A percentile compares a stretch with the other conserved stretches of the same genome.
phyloP scores from a whole-genome alignment of 2,329 filamentous ascomycete genomes.

The Lecanoromycetidae sp. region DNA sequence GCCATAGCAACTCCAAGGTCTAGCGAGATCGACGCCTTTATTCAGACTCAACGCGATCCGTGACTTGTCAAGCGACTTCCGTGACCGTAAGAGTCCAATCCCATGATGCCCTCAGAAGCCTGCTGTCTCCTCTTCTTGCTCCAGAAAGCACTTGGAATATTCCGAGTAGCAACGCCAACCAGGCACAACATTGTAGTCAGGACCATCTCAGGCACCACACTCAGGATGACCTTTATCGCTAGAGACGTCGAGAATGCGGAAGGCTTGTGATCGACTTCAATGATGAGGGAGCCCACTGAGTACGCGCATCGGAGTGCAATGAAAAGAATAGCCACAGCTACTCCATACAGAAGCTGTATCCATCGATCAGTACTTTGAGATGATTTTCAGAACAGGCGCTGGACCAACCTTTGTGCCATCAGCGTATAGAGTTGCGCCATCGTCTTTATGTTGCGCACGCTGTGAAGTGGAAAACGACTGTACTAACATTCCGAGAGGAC shows the following conservation, averaged over 20 bases:
- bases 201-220: constrained; percentile 7
- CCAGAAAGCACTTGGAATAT: too few relatives aligned
- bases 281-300: neutral
- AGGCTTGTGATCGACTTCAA: neutral
- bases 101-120: too few relatives aligned
- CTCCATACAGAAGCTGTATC: neutral
- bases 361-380: neutral
- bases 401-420: neutral
- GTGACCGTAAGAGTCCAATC: too few relatives aligned
- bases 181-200: neutral
- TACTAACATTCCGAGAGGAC: too few relatives aligned
- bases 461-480: too few relatives aligned
- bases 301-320: constrained; percentile 2
- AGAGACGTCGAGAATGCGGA: constrained; percentile 1
- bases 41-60: too few relatives aligned
- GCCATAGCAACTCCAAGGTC: too few relatives aligned
- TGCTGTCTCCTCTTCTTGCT: too few relatives aligned
- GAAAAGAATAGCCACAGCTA: neutral
- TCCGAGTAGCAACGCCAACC: neutral
- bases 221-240: constrained; percentile 1
- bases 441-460: too few relatives aligned
- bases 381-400: neutral
- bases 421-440: neutral
- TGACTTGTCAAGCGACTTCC: too few relatives aligned
- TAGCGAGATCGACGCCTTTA: too few relatives aligned